These are phyloP conservation scores for Aspergillus ruber DNA, from an alignment of 2,329 filamentous ascomycete species.

Conservation along the genomic window DNA sequence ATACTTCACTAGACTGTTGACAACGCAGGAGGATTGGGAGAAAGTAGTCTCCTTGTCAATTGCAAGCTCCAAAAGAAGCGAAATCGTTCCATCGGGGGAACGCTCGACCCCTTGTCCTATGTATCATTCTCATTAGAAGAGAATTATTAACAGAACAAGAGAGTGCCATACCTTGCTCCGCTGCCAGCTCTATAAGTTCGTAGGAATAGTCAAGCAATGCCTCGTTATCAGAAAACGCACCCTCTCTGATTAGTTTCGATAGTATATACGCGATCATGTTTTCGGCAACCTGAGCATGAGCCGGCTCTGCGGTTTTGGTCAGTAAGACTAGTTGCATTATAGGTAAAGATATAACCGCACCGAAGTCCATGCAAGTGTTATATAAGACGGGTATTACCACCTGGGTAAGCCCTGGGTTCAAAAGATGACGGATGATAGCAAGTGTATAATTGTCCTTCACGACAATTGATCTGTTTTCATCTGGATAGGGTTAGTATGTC, in stretches of 20 bases:
- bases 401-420: constrained; percentile 29
- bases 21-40: constrained; percentile 26
- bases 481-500: constrained; percentile 19
- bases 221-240: constrained; percentile 24
- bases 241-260: constrained; percentile 28
- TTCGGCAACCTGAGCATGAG: constrained; percentile 31
- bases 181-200: constrained; percentile 34
- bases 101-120: constrained; percentile 28
- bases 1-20: constrained; percentile 28
- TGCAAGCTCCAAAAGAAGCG: constrained; percentile 29
- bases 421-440: constrained; percentile 31
- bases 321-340: constrained; percentile 6
- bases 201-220: constrained; percentile 31
- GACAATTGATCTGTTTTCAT: constrained; percentile 37
- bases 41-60: constrained; percentile 19
- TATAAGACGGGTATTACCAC: constrained; percentile 40
- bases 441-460: constrained; percentile 34
- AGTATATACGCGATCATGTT: constrained; percentile 33
- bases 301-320: constrained; percentile 27
- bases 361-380: constrained; percentile 42
- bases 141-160: neutral
- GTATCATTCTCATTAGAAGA: neutral
- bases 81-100: constrained; percentile 30
- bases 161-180: constrained; percentile 31
- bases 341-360: constrained; percentile 15